Evolutionary conservation across 2,329 filamentous ascomycete species (phyloP).

Genomic region (Colletotrichum sp.): DNA sequence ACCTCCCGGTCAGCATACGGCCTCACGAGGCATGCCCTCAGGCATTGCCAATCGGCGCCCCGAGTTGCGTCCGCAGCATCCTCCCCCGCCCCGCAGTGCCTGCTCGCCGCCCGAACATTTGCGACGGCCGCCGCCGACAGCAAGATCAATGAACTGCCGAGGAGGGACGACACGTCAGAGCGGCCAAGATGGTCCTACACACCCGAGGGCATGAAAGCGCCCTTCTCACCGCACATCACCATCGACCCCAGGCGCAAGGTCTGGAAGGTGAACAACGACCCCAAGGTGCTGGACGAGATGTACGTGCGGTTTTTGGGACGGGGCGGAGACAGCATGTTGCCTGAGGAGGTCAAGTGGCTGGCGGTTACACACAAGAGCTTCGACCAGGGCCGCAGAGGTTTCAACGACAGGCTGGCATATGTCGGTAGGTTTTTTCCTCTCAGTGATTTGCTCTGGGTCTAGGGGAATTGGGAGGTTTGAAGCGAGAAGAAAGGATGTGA

Average conservation of each 20-base stretch:
- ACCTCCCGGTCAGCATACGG: slow-evolving; percentile 16
- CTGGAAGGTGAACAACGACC: slow-evolving; percentile 79
- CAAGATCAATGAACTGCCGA: slow-evolving; percentile 14
- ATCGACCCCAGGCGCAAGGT: slow-evolving; percentile 56
- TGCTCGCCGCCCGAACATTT: slow-evolving; percentile 12
- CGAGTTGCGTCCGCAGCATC: background rate
- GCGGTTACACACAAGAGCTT: slow-evolving; percentile 98
- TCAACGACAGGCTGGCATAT: slow-evolving; percentile 92
- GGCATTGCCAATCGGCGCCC: slow-evolving; percentile 17
- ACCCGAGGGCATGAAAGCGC: slow-evolving; percentile 72
- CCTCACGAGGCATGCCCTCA: slow-evolving; percentile 17
- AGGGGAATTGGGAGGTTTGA: background rate
- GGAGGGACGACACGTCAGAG: slow-evolving; percentile 1
- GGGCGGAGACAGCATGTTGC: slow-evolving; percentile 74
- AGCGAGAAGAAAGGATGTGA: background rate
- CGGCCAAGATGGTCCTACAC: slow-evolving; percentile 72
- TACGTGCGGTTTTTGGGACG: slow-evolving; percentile 79
- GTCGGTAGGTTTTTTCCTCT: slow-evolving; percentile 65
- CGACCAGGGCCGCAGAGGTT: slow-evolving; percentile 91
- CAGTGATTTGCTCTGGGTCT: background rate
- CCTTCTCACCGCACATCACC: slow-evolving; percentile 65
- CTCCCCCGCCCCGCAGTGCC: background rate
- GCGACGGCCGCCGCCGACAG: slow-evolving; percentile 7
- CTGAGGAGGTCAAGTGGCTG: slow-evolving; percentile 95
- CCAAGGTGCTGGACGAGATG: slow-evolving; percentile 74